Conservation (phyloP, 1,284 basidiomycete species). For the Ceratobasidium sp. region DNA sequence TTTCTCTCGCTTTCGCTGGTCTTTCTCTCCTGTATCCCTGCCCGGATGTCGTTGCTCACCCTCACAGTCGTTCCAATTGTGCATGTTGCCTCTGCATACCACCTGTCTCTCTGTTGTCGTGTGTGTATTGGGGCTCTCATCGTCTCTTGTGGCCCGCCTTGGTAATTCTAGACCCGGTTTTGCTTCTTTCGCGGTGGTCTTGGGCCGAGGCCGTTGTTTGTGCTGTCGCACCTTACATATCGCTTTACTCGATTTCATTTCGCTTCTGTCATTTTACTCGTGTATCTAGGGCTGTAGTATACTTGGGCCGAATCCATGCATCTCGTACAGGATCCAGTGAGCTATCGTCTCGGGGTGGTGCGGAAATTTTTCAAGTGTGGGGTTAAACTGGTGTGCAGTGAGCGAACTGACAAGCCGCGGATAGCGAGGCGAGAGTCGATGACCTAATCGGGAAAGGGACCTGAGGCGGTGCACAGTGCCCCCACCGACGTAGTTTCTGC, state of each 20-base stretch:
- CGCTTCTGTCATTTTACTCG: neutral
- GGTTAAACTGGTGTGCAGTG: neutral
- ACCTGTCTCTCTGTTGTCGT: constrained; percentile 3
- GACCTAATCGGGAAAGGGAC: constrained; percentile 4
- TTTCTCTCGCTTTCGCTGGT: constrained; percentile 1
- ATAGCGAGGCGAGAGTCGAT: neutral
- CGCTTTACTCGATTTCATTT: constrained; percentile 5
- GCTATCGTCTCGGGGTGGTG: neutral
- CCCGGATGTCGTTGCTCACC: constrained; percentile 9
- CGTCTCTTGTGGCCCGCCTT: neutral
- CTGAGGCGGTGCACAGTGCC: neutral
- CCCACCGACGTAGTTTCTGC: neutral
- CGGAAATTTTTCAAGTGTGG: neutral
- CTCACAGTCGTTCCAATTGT: constrained; percentile 7
- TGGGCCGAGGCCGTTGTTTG: neutral
- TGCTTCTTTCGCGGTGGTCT: neutral
- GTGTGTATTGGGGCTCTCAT: neutral
- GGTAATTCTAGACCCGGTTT: neutral
- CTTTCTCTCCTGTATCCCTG: constrained; percentile 21
- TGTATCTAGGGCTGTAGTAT: constrained; percentile 40
- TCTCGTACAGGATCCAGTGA: constrained; percentile 18
- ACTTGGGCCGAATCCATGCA: constrained; percentile 23
- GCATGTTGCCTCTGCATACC: neutral
- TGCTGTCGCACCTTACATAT: constrained; percentile 7
- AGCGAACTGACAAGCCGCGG: neutral